Evolutionary conservation across 495 filamentous ascomycete species (phyloP), one percentile per base, ranked within the genome.

Genomic region (Penicillium alfredii): DNA sequence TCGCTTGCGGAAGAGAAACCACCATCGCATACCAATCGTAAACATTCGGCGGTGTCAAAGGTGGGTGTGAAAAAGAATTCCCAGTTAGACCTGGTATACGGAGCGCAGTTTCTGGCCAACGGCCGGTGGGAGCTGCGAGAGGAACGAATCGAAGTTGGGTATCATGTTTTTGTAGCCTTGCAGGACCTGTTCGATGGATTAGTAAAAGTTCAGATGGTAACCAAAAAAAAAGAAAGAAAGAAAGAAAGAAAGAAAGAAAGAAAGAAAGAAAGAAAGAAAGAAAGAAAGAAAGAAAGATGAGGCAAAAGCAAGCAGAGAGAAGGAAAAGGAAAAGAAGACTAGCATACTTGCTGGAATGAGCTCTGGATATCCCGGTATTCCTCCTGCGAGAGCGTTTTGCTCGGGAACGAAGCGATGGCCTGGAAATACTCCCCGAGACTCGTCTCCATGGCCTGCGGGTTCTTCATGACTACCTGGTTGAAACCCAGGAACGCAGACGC

Each of bases 401-500:
- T 72, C 1, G 63, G 64, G 57, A 87, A 88, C 33, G 79, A 66
- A 10, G 88, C 85, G 56, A 87, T 90, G n/a, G 83, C 68, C 41
- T 76, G 78, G 61, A 97, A 94, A 57, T 88, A 94, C 10, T 82
- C 81, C 30, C 77, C 69, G 15, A 99, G 68, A 40, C 78, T 83
- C 27, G 79, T 76, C 61, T 95, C 90, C 80, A 97, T 93, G 3
- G 88, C 86, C 56, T 86, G 77, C 2, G 92, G 93, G 46, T 97
- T 96, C 57, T 76, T 73, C 40, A 86, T 77, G 3, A 96, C 84
- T 38, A 90, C 77, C 39, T 83, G 69, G 39, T 82, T 82, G 66
- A 98, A 95, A 0, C 92, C 92, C 44, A 86, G 74, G 60, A 96
- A 83, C 2, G 93, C 90, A 11, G 89, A 88, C 0, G 83, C 87